These are phyloP conservation scores for Platismatia glauca DNA, from an alignment of 495 filamentous ascomycete genomes.

Conservation along the genomic window DNA sequence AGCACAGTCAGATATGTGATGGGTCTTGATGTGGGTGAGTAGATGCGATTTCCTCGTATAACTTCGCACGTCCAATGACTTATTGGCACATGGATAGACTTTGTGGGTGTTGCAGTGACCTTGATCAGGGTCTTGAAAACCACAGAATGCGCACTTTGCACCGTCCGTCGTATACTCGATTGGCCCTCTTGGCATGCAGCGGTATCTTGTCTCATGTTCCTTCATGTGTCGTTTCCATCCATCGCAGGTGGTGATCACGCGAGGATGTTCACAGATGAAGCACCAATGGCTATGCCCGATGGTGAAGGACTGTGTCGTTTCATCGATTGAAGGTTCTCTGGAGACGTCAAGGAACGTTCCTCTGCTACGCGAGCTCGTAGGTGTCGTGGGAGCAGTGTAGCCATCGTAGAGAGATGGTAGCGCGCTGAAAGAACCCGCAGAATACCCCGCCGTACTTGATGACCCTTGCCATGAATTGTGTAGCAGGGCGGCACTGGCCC, in stretches of 20 bases:
- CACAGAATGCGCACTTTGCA: background rate
- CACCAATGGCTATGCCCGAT: constrained; percentile 10
- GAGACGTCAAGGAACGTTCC: background rate
- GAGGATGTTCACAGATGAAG: background rate
- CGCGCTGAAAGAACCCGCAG: background rate
- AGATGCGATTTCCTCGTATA: constrained; percentile 2
- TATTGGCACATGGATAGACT: background rate
- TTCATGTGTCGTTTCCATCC: constrained; percentile 17
- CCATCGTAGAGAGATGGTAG: background rate
- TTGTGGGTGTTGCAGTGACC: background rate
- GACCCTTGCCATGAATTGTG: background rate
- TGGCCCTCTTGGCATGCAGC: background rate
- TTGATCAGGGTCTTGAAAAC: background rate
- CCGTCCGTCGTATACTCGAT: background rate
- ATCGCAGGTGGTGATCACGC: constrained; percentile 6
- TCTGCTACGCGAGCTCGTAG: background rate
- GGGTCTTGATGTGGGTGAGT: background rate
- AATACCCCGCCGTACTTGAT: background rate
- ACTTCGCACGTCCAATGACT: background rate
- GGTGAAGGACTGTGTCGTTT: background rate
- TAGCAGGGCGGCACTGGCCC: background rate
- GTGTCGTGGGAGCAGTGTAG: background rate
- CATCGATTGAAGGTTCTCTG: background rate
- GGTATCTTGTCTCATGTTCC: constrained; percentile 6
- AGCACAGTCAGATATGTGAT: background rate